Evolutionary conservation across 169 alveolate genomes (phyloP), one percentile per base, ranked within the genome.

Genomic region (Plasmodium yoelii): DNA sequence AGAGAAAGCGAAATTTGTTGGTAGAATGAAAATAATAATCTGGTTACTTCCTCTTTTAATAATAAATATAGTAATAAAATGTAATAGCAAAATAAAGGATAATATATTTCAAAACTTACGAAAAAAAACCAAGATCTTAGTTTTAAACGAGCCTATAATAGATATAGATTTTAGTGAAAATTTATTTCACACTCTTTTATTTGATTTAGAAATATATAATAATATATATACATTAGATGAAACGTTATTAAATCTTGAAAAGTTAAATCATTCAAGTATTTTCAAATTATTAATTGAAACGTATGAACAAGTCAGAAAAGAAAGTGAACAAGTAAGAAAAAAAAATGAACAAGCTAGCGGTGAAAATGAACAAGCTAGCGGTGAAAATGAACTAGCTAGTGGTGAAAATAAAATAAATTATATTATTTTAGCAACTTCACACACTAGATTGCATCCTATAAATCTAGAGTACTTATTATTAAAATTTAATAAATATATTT

Each of bases 91-190:
- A 34, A 34, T 86, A 15, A 86, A 86, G 67, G 75, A 86, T 15
- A 86, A 46, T 47, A n/a, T 86, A 34, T 86, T 86, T 86, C 19
- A 46, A 12, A 64, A 39, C 26, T 18, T 86, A 24, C 69, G 39
- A 44, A 86, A 26, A 15, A 53, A 51, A 63, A 86, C 91, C 1
- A 68, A 59, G 34, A 69, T 86, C 59, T 12, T 86, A 24, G 39
- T 86, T 28, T 28, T 69, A 13, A 86, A 86, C n/a, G 91, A 86
- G 18, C 91, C 91, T 8, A 70, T 86, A 24, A 60, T 86, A 5
- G 61, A 86, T 24, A 22, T 86, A 70, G 56, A 51, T 39, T 46
- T 86, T 7, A 47, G 87, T 8, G 86, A 68, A 39, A 51, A 59
- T 46, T 42, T 86, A 47, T 19, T 86, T 5, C 91, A 86, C 53